A percentile compares a stretch with the other conserved stretches of the same genome.
Conservation (phyloP, 805 yeast genomes). For the Metschnikowia lochheadii region DNA sequence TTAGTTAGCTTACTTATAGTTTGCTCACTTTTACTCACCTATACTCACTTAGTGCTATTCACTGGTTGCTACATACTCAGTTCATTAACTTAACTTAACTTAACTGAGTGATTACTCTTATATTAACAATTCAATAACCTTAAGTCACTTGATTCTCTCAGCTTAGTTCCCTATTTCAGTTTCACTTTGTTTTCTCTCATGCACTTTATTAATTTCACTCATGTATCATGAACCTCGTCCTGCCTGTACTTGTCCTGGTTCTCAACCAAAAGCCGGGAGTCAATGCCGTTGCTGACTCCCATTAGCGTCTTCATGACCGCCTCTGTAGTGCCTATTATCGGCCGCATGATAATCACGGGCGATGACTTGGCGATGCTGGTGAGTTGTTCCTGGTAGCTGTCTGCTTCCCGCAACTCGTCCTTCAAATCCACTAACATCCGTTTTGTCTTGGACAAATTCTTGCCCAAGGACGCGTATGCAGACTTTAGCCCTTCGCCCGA, state of each 20-base stretch:
- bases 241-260: slow-evolving; percentile 62
- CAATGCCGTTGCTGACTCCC: slow-evolving; percentile 80
- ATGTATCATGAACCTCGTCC: background rate
- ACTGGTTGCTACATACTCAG: no score
- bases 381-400: slow-evolving; percentile 63
- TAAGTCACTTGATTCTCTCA: no score
- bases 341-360: slow-evolving; percentile 76
- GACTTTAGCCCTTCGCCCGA: slow-evolving; percentile 65
- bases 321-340: slow-evolving; percentile 89
- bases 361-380: slow-evolving; percentile 67
- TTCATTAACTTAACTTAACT: no score
- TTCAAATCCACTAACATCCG: slow-evolving; percentile 59
- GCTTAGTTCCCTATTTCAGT: no score
- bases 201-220: background rate
- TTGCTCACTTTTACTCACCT: no score
- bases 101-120: no score
- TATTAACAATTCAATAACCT: no score
- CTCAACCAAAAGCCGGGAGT: slow-evolving; percentile 55
- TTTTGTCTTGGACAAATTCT: slow-evolving; percentile 62
- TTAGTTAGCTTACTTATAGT: no score
- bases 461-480: slow-evolving; percentile 73
- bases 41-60: no score
- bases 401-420: slow-evolving; percentile 58
- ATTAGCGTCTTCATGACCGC: slow-evolving; percentile 77
- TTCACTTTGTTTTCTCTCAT: no score